Evolutionary conservation across 2,329 filamentous ascomycete genomes (phyloP), one percentile per base, ranked within the genome.

Genomic region (Leptographium lundbergii): DNA sequence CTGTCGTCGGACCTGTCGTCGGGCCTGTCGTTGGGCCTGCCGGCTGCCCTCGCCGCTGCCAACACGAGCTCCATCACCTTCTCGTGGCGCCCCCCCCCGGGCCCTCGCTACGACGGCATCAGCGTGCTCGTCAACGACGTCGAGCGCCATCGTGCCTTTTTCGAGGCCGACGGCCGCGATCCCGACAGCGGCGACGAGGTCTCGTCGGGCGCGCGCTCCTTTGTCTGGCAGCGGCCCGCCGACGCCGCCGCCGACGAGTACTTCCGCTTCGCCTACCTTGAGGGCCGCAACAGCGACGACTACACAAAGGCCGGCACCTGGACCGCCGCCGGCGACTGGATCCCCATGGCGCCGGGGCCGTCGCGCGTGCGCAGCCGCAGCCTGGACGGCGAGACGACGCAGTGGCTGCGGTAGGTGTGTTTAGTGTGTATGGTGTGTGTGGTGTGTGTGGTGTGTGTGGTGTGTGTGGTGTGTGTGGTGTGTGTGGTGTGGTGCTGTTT

Each of bases 101-200:
- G 73, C 63, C 72, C 75, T 10, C 73, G 77, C 25, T 89, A 84
- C 64, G 87, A 92, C 65, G 89, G 89, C 14, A 79, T 95, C 61
- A 89, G 86, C 67, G 79, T 94, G 19, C 74, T 95, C 0, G 87
- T 95, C 63, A 94, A 95, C 67, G 89, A 95, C 65, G 89, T 95
- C 0, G 89, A 95, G 71, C 76, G 88, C 24, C 91, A 86, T 69
- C 75, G 86, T n/a, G 81, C 81, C 6, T 92, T 86, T 69, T 86
- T 87, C 53, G 79, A 84, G 55, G 77, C 74, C 48, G 75, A 54
- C 52, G 27, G n/a, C 9, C 24, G 14, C 19, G 54, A n/a, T 3
- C 17, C 42, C 13, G 42, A n/a, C 42, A 45, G 19, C 42, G 9
- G 42, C 42, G 42, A n/a, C 9, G 32, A 34, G 32, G 32, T 34